phyloP scores from a whole-genome alignment of 1,284 basidiomycete species.

The Fistulinella cinereoalba region DNA sequence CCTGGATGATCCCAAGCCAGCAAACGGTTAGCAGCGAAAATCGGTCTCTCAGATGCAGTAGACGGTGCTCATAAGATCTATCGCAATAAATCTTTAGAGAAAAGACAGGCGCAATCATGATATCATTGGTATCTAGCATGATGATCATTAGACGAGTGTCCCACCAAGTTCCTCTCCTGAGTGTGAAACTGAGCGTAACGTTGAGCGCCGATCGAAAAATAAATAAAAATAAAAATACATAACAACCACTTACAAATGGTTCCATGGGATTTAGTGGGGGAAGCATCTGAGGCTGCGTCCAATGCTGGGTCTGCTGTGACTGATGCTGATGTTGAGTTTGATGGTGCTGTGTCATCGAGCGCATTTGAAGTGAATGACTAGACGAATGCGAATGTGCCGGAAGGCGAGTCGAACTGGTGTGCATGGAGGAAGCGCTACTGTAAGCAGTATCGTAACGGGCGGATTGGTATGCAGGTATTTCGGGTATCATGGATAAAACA shows the following conservation, averaged over 20 bases:
- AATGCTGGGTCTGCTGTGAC: constrained; percentile 42
- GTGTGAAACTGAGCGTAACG: constrained; percentile 36
- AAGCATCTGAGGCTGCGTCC: constrained; percentile 39
- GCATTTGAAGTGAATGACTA: constrained; percentile 40
- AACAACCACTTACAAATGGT: constrained; percentile 50
- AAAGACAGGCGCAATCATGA: constrained; percentile 26
- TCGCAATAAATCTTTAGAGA: constrained; percentile 40
- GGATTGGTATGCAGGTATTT: constrained; percentile 49
- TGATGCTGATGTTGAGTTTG: constrained; percentile 30
- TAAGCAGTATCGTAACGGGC: constrained; percentile 51
- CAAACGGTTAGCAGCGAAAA: constrained; percentile 30
- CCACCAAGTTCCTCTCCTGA: constrained; percentile 53
- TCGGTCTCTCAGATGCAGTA: constrained; percentile 36
- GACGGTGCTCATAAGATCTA: constrained; percentile 38
- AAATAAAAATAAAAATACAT: background rate
- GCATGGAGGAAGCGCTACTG: constrained; percentile 21
- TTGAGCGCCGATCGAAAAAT: constrained; percentile 12
- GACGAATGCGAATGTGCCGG: constrained; percentile 39
- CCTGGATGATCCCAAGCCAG: constrained; percentile 31
- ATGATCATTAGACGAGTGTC: constrained; percentile 45
- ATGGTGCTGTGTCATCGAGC: constrained; percentile 39
- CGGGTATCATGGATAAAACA: constrained; percentile 56
- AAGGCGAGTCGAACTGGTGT: constrained; percentile 25
- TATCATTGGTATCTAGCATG: constrained; percentile 51
- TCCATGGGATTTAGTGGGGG: constrained; percentile 51